Evolutionary conservation across 352 stramenopile species (phyloP).

Genomic region (Aphanomyces euteiches): DNA sequence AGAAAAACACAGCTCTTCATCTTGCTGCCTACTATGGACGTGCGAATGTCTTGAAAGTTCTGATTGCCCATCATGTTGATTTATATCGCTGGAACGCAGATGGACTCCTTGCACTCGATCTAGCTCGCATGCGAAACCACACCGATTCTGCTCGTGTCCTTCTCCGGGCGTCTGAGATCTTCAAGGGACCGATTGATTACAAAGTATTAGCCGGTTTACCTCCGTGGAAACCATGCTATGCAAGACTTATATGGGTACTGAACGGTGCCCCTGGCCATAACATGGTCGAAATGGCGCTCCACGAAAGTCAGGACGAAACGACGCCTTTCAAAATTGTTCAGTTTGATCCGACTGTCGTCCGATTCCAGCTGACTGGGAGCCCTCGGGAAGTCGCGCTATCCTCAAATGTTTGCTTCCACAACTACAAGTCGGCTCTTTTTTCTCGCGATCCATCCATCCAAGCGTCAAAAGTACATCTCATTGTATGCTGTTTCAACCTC

Average conservation of each 20-base stretch:
- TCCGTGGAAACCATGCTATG: slow-evolving; percentile 21
- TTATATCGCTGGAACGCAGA: slow-evolving; percentile 24
- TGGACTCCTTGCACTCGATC: slow-evolving; percentile 16
- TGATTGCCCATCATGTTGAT: slow-evolving; percentile 18
- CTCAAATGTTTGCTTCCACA: background rate
- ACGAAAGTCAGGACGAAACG: background rate
- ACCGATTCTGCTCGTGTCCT: background rate
- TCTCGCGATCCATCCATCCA: background rate
- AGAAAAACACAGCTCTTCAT: slow-evolving; percentile 28
- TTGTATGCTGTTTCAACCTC: background rate
- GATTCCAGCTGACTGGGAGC: background rate
- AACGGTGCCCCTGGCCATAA: background rate
- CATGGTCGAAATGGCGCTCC: slow-evolving; percentile 22
- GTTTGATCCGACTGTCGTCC: slow-evolving; percentile 1
- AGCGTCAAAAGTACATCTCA: slow-evolving; percentile 3
- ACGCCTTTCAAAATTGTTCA: slow-evolving; percentile 19
- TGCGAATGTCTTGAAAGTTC: background rate
- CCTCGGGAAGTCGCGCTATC: background rate
- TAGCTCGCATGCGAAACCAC: slow-evolving; percentile 17
- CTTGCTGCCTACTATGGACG: slow-evolving; percentile 25
- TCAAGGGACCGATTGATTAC: slow-evolving; percentile 1
- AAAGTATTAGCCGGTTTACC: background rate
- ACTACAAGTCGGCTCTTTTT: slow-evolving; percentile 2
- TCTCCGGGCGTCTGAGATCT: slow-evolving; percentile 6
- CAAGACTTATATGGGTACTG: slow-evolving; percentile 10